phyloP scores from a whole-genome alignment of 1,284 basidiomycete species.

The Rhodotorula sp. region DNA sequence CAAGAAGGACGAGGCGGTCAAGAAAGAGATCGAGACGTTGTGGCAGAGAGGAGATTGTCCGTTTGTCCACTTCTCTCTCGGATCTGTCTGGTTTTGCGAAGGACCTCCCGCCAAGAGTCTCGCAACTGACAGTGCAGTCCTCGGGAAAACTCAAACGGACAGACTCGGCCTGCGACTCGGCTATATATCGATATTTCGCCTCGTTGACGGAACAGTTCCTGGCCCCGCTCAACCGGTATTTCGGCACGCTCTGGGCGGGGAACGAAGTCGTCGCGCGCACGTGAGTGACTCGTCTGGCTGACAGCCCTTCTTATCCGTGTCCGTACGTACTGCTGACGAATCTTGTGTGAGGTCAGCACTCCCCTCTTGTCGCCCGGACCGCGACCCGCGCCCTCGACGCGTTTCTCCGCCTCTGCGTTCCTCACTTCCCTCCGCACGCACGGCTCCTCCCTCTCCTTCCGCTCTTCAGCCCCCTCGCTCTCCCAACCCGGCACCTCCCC shows the following conservation, averaged over 20 bases:
- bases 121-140: too few relatives aligned
- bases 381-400: conserved; percentile 45
- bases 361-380: conserved; percentile 56
- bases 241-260: conserved; percentile 55
- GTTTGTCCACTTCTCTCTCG: background rate
- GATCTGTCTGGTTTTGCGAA: background rate
- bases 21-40: conserved; percentile 45
- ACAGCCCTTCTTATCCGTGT: too few relatives aligned
- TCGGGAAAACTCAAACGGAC: too few relatives aligned
- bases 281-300: background rate
- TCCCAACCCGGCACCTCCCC: conserved; percentile 20
- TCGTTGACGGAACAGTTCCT: conserved; percentile 82
- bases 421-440: conserved; percentile 75
- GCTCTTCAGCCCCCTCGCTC: conserved; percentile 21
- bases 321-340: background rate
- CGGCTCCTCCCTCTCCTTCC: conserved; percentile 55
- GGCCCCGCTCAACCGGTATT: conserved; percentile 89
- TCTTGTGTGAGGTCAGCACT: background rate
- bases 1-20: conserved; percentile 63
- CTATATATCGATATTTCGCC: conserved; percentile 80
- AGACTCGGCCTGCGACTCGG: conserved; percentile 63
- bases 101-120: too few relatives aligned
- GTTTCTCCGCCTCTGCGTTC: conserved; percentile 74
- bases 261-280: conserved; percentile 23
- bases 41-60: conserved; percentile 39